Evolutionary conservation across 306 rosid genomes (phyloP), one percentile per base, ranked within the genome.

Genomic region (Cicer cuneatum): DNA sequence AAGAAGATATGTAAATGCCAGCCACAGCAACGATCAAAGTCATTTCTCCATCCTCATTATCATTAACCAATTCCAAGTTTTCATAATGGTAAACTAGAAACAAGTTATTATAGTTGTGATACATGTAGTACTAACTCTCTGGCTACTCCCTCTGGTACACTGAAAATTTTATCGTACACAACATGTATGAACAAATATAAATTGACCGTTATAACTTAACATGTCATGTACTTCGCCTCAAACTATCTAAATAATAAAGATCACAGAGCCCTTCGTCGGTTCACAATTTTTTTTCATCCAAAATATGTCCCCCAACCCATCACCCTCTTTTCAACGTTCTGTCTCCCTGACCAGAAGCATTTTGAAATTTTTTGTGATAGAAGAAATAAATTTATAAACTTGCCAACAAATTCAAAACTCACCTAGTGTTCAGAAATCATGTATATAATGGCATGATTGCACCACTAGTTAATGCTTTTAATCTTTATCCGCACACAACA

Each of bases 261-360:
- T 19, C 35, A 39, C n/a, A 41, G 5, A 41, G 5, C 57, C 7
- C 67, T 48, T 58, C 63, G 10, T 15, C 10, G 0, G 7, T 63
- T 16, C 11, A 64, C 6, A 53, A 18, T 33, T 42, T 42, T 35
- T 71, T 43, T 69, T 63, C 61, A 64, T 29, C 63, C 59, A 80
- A 48, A 73, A 78, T 65, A 75, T 48, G 74, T 38, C n/a, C 66
- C 64, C 38, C 14, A 19, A 11, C 48, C 70, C 66, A 37, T 38
- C 54, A 15, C 45, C 69, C 54, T 24, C 71, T 65, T 40, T 10
- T 65, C 57, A 57, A 46, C 0, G 18, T 66, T 57, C 19, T 19
- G 46, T 49, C 65, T 16, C 21, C 40, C 57, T 58, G 41, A 39
- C 19, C 66, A 66, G 49, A 48, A 80, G 62, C 37, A 58, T 21